Evolutionary conservation across 2,329 filamentous ascomycete species (phyloP).

Genomic region (Fusarium guadeloupense): DNA sequence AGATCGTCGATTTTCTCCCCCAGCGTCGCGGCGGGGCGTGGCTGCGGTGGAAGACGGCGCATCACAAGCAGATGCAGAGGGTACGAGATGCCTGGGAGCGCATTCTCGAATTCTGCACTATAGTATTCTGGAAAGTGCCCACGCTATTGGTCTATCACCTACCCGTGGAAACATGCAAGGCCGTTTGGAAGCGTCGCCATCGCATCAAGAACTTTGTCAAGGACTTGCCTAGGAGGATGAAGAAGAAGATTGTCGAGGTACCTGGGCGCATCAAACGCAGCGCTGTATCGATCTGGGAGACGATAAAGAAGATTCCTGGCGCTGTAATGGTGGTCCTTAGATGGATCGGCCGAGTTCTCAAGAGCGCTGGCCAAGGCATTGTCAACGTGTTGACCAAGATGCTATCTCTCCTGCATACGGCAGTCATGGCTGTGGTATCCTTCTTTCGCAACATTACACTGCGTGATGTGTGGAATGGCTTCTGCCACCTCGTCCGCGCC

Average conservation of each 20-base stretch:
- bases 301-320: conserved; percentile 31
- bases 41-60: conserved; percentile 49
- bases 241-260: conserved; percentile 29
- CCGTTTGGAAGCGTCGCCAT: conserved; percentile 40
- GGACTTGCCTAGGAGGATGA: conserved; percentile 42
- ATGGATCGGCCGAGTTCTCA: conserved; percentile 47
- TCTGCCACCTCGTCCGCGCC: conserved; percentile 43
- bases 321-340: conserved; percentile 37
- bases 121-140: conserved; percentile 44
- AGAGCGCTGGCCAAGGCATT: conserved; percentile 39
- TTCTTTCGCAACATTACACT: conserved; percentile 51
- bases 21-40: conserved; percentile 51
- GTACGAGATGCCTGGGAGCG: conserved; percentile 34
- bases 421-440: conserved; percentile 44
- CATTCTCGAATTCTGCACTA: conserved; percentile 42
- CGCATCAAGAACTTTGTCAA: conserved; percentile 41
- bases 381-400: conserved; percentile 39
- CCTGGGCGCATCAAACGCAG: conserved; percentile 19
- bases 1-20: conserved; percentile 56
- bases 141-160: conserved; percentile 43
- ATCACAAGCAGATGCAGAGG: conserved; percentile 43
- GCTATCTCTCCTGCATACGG: conserved; percentile 50
- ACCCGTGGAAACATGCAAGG: conserved; percentile 32
- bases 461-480: conserved; percentile 52
- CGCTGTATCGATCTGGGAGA: conserved; percentile 23